These are phyloP conservation scores for Eucalyptus pumila DNA, from an alignment of 345 rosid genomes.

Conservation along the genomic window DNA sequence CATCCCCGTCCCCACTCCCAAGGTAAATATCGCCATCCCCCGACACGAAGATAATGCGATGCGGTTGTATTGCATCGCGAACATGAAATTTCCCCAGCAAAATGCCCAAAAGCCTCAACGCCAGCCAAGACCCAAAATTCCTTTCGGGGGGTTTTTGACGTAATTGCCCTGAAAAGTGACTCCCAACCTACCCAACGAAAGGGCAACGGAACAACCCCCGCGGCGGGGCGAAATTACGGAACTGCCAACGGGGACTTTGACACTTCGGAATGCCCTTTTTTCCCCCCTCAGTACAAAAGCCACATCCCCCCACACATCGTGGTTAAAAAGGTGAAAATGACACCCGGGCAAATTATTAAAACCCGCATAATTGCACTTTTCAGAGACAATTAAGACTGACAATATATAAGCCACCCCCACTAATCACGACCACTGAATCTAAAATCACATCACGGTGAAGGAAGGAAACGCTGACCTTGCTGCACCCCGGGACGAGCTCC, in stretches of 20 bases:
- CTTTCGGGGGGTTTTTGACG: not conserved
- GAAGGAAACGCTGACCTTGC: slow-evolving; percentile 35
- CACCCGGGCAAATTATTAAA: slow-evolving; percentile 17
- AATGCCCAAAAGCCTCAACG: not conserved
- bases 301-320: not conserved
- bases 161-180: slow-evolving; percentile 22
- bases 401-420: not conserved
- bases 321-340: slow-evolving; percentile 28
- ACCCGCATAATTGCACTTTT: slow-evolving; percentile 14
- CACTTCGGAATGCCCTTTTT: not conserved
- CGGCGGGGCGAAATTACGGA: not conserved
- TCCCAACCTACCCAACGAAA: slow-evolving; percentile 9
- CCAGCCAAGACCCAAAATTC: not conserved
- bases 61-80: not conserved
- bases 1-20: not conserved
- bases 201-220: not conserved
- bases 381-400: not conserved
- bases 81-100: not conserved
- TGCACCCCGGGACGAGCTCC: slow-evolving; percentile 66
- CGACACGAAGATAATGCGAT: not conserved
- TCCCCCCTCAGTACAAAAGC: slow-evolving; percentile 18
- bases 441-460: slow-evolving; percentile 10
- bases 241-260: not conserved
- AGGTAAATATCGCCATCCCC: not conserved
- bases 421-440: not conserved